These are phyloP conservation scores for Globisporangium carolinianum DNA, from an alignment of 352 stramenopile genomes.

Conservation along the genomic window DNA sequence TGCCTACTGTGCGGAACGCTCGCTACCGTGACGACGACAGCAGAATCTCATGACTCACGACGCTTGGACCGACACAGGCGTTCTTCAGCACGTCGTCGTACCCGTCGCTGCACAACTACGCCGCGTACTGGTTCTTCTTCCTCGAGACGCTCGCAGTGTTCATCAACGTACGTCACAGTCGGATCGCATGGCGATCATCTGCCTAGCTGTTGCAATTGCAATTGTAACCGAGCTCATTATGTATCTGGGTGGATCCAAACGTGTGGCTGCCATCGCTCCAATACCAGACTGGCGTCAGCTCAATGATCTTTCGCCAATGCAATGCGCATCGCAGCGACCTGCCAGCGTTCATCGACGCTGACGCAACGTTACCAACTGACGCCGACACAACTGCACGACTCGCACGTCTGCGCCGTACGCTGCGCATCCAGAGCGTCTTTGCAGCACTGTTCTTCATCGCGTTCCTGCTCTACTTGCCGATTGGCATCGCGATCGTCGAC, in stretches of 20 bases:
- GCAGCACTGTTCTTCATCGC: slow-evolving; percentile 48
- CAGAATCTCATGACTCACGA: no score
- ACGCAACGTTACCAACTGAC: slow-evolving; percentile 9
- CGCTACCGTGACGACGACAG: neutral
- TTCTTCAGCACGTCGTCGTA: slow-evolving; percentile 61
- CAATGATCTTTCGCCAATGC: slow-evolving; percentile 16
- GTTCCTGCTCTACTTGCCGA: slow-evolving; percentile 66
- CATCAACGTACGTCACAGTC: slow-evolving; percentile 37
- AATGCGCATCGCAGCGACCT: slow-evolving; percentile 5
- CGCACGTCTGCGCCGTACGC: slow-evolving; percentile 25
- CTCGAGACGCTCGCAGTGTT: slow-evolving; percentile 50
- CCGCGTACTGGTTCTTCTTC: slow-evolving; percentile 64
- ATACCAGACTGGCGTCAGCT: slow-evolving; percentile 26
- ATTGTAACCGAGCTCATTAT: no score
- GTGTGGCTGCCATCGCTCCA: neutral
- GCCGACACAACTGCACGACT: slow-evolving; percentile 15
- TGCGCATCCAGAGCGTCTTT: slow-evolving; percentile 29
- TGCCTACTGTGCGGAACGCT: neutral
- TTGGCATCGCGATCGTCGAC: slow-evolving; percentile 43
- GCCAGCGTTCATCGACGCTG: neutral
- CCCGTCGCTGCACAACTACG: slow-evolving; percentile 45
- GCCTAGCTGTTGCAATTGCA: no score
- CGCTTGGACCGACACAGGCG: slow-evolving; percentile 15
- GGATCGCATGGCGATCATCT: neutral
- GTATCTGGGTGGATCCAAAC: neutral